A percentile compares a stretch with the other conserved stretches of the same genome.
These are phyloP conservation scores for Trichaptum fuscoviolaceum DNA, from an alignment of 768 basidiomycete species.

Conservation along the genomic window DNA sequence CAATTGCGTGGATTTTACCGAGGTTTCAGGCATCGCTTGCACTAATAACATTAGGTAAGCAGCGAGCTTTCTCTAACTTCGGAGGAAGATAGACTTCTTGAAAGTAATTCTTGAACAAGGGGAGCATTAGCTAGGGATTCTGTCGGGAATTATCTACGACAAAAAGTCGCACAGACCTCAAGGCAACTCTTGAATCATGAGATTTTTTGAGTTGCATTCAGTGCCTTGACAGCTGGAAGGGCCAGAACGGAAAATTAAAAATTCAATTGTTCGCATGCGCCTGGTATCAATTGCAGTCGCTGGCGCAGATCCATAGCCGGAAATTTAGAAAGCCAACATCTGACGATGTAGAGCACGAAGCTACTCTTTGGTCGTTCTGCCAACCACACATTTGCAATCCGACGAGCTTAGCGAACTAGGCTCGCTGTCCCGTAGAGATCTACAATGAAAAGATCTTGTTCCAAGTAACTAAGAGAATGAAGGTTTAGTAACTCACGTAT, in stretches of 20 bases:
- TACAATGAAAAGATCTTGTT: neutral
- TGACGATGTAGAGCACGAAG: neutral
- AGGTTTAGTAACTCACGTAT: neutral
- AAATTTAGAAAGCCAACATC: neutral
- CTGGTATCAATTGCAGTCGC: neutral
- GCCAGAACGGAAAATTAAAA: neutral
- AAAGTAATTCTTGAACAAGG: neutral
- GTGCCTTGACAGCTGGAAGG: neutral
- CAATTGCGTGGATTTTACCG: neutral
- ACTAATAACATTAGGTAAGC: neutral
- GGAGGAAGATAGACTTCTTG: neutral
- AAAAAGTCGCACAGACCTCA: neutral
- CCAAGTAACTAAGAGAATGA: neutral
- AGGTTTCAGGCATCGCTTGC: neutral
- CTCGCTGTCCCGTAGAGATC: neutral
- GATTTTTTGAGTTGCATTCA: neutral
- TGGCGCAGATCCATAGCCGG: neutral
- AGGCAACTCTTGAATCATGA: neutral
- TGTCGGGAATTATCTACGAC: neutral
- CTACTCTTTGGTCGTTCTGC: neutral
- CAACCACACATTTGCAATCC: neutral
- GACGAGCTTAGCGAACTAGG: neutral
- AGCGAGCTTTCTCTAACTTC: neutral
- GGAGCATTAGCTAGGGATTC: neutral
- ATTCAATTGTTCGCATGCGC: neutral